A percentile compares a stretch with the other conserved stretches of the same genome.
Evolutionary conservation across 2,329 filamentous ascomycete species (phyloP).

Genomic region (Fusarium neocosmosporiellum): DNA sequence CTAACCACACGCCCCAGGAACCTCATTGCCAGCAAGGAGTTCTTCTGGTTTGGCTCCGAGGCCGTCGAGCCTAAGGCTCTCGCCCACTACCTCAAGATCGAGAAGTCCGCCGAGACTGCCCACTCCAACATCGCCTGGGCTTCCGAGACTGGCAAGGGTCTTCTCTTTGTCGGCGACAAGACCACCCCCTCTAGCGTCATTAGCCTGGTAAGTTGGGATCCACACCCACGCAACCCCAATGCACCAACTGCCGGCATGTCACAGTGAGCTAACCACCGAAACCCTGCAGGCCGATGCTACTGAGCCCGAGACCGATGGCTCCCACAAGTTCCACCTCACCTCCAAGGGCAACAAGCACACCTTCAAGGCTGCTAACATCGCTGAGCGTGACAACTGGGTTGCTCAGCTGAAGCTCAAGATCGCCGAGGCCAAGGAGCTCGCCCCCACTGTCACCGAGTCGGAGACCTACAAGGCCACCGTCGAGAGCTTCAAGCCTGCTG

Average conservation of each 20-base stretch:
- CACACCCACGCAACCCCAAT: slow-evolving; percentile 16
- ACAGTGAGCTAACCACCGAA: slow-evolving; percentile 13
- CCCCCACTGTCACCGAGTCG: slow-evolving; percentile 77
- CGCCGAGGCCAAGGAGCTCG: slow-evolving; percentile 85
- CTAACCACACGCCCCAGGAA: slow-evolving; percentile 67
- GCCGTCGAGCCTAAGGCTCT: slow-evolving; percentile 80
- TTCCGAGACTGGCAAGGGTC: slow-evolving; percentile 92
- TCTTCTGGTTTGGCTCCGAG: slow-evolving; percentile 87
- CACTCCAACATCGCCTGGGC: slow-evolving; percentile 90
- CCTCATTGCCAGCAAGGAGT: slow-evolving; percentile 90
- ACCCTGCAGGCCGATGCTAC: slow-evolving; percentile 65
- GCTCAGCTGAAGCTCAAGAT: slow-evolving; percentile 84
- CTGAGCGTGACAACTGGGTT: slow-evolving; percentile 94
- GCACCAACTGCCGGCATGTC: slow-evolving; percentile 34
- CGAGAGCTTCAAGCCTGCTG: slow-evolving; percentile 71
- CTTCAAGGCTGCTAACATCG: slow-evolving; percentile 81
- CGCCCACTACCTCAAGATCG: slow-evolving; percentile 81
- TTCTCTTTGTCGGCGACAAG: slow-evolving; percentile 93
- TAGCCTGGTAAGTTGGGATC: slow-evolving; percentile 74
- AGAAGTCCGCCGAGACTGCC: slow-evolving; percentile 82
- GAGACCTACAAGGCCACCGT: slow-evolving; percentile 91
- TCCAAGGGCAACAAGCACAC: slow-evolving; percentile 90
- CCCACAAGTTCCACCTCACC: slow-evolving; percentile 87
- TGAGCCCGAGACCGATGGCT: slow-evolving; percentile 80
- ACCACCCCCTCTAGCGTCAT: slow-evolving; percentile 82